Evolutionary conservation across 2,329 filamentous ascomycete species (phyloP), one percentile per base, ranked within the genome.

Genomic region (Drechmeria coniospora): DNA sequence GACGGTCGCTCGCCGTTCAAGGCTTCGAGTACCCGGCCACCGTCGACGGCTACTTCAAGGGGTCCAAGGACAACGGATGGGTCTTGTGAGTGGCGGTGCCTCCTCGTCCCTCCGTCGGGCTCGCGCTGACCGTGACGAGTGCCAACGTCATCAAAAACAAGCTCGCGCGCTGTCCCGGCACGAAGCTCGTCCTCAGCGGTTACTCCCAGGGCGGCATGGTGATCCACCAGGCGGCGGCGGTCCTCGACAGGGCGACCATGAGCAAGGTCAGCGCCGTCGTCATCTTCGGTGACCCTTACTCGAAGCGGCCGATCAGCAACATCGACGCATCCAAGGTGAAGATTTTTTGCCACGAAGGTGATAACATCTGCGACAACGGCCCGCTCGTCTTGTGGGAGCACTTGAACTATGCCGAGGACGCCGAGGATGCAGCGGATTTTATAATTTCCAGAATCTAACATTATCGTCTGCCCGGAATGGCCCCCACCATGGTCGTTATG

Each of bases 141-240:
- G 54, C 56, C 22, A 38, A 50, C 10, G 29, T 40, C 14, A 35
- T 44, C 16, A 35, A 25, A n/a, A 25, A 47, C 13, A 51, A 54
- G 4, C 38, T 46, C 16, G 35, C 40, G 3, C 31, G 41, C 12
- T 46, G 43, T 27, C 43, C 40, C 13, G 28, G 36, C 15, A 38
- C 43, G n/a, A 33, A 36, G 19, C 25, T 46, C 15, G 42, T 44
- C 8, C 21, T 48, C 13, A 30, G 40, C 19, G 46, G 46, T 16
- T 47, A 45, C 37, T 47, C 44, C 3, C 43, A 45, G 17, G 46
- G 46, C 12, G 44, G 38, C 23, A 33, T 40, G 30, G 42, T 44
- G 7, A 35, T 46, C 5, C 42, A 46, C 27, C 33, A 46, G 7
- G 47, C 46, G 8, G 36, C 44, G 7, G 31, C 33, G 11, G 32